A percentile compares a stretch with the other conserved stretches of the same genome.
These are phyloP conservation scores for carrot (Daucus carota) DNA, from an alignment of 129 eudicot species.

Conservation along the genomic window DNA sequence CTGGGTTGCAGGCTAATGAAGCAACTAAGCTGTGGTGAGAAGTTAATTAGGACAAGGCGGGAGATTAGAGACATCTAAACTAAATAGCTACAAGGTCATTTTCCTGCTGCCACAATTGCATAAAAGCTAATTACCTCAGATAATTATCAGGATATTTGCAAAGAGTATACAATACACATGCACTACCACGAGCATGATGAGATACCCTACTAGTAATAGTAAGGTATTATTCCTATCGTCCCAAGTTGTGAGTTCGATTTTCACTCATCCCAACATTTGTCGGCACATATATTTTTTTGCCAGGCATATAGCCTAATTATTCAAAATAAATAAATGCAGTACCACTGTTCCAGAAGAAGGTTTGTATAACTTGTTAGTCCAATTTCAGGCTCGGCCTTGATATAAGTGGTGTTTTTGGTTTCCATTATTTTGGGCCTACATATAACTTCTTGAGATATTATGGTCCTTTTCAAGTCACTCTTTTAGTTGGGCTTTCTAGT, in stretches of 20 bases:
- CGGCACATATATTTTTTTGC: no score
- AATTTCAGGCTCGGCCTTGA: background rate
- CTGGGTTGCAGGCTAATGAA: conserved; percentile 26
- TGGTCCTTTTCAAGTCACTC: background rate
- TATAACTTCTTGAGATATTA: background rate
- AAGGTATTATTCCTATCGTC: no score
- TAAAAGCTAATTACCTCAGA: background rate
- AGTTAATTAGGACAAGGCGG: conserved; percentile 14
- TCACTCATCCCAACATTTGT: no score
- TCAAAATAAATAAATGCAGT: no score
- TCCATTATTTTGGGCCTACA: background rate
- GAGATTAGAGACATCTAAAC: conserved; percentile 30
- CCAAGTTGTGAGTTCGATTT: no score
- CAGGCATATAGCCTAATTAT: no score
- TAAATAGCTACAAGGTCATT: conserved; percentile 17
- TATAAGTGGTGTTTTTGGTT: background rate
- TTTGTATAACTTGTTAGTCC: no score
- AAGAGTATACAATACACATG: no score
- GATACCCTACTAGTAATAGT: no score
- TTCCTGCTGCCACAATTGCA: background rate
- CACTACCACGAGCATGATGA: no score
- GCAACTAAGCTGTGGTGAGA: conserved; percentile 25
- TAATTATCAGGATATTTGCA: background rate
- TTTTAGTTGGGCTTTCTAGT: background rate
- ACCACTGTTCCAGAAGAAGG: background rate